These are phyloP conservation scores for Trichoderma sp. DNA, from an alignment of 2,329 filamentous ascomycete genomes.

Conservation along the genomic window DNA sequence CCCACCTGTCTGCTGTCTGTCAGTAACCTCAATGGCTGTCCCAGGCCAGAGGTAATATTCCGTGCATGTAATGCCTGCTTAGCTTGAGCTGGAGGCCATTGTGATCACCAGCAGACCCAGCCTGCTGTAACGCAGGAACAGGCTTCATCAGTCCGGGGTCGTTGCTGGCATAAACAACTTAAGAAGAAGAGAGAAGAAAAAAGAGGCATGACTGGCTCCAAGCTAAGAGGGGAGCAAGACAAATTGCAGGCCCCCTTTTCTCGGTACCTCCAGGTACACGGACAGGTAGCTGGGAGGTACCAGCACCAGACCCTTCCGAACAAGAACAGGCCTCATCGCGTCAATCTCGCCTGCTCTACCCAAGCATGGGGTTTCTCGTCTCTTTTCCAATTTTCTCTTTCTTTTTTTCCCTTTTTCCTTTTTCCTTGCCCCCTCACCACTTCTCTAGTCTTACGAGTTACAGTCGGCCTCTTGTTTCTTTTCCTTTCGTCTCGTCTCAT, in stretches of 20 bases:
- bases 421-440: not conserved
- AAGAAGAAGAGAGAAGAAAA: not conserved
- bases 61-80: not conserved
- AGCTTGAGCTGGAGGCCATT: not conserved
- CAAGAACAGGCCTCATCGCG: constrained; percentile 2
- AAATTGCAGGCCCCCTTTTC: constrained; percentile 18
- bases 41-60: not conserved
- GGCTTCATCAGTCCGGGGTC: constrained; percentile 2
- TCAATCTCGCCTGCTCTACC: constrained; percentile 13
- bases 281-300: not conserved
- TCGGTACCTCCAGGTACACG: not conserved
- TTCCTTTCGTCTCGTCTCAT: not conserved
- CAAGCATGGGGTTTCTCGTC: not conserved
- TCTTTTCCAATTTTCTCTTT: not conserved
- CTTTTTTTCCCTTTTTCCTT: not conserved
- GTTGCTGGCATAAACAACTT: not conserved
- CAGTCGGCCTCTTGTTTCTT: not conserved
- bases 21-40: not conserved
- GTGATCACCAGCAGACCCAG: not conserved
- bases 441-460: not conserved
- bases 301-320: not conserved
- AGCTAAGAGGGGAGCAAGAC: not conserved
- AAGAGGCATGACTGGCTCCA: not conserved
- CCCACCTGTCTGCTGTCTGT: not conserved
- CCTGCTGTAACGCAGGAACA: constrained; percentile 8